Evolutionary conservation across 208 protist species (phyloP), one percentile per base, ranked within the genome.

Genomic region (Trichomonas vaginalis): DNA sequence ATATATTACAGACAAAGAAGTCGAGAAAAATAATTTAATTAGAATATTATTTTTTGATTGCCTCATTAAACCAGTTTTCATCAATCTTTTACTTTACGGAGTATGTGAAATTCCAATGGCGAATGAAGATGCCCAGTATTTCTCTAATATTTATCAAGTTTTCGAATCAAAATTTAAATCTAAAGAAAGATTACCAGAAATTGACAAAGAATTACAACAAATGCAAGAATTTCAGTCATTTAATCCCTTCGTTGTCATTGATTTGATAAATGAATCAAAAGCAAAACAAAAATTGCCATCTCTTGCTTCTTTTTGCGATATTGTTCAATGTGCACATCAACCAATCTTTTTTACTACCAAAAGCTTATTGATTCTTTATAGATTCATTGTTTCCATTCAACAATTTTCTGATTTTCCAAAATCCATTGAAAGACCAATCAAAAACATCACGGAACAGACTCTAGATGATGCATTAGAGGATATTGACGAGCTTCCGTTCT

Each of bases 261-360:
- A 92, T 17, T 42, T 48, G 12, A 92, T 92, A 3, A 51, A 39
- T 35, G 17, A 48, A 0, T 4, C 48, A 92, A 47, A 47, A 47
- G 86, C 86, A 27, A 48, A 8, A 35, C 39, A 49, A 45, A 39
- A 48, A 15, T 47, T 92, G 9, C 45, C 45, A 35, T 27, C 35
- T 21, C 45, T 92, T 56, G 9, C 17, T 39, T 17, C 42, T 39
- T 92, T 92, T 51, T 92, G 86, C 17, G 17, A 51, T 39, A 92
- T 51, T 15, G 86, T 92, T 35, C 86, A 92, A 92, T 92, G 86
- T 51, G 86, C 86, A 27, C 86, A 92, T 51, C 86, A 92, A 9
- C 86, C 86, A 1, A 39, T 92, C 6, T 51, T 92, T 35, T 27
- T 92, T 1, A 51, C 86, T 1, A 92, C 86, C 0, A 42, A 92